Evolutionary conservation across 352 stramenopile genomes (phyloP).

Genomic region (Pythium scleroteichum): DNA sequence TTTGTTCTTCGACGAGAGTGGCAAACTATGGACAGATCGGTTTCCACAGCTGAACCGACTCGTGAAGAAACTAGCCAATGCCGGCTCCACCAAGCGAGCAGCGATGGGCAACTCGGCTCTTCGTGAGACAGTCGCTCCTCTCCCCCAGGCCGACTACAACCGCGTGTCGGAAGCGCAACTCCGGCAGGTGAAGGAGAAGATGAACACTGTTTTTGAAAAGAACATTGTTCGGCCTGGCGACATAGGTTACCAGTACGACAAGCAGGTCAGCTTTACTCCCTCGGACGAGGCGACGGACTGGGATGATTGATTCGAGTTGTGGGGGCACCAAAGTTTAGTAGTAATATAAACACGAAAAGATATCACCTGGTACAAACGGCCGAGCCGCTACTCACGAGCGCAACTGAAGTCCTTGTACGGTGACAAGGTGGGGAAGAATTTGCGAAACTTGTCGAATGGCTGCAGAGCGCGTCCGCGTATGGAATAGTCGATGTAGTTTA

Average conservation of each 20-base stretch:
- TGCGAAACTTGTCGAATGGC: slow-evolving; percentile 5
- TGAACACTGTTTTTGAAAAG: slow-evolving; percentile 69
- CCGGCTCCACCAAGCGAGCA: background rate
- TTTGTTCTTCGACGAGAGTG: background rate
- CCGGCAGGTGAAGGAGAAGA: slow-evolving; percentile 65
- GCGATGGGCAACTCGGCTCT: background rate
- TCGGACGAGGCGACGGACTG: slow-evolving; percentile 55
- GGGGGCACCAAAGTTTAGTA: slow-evolving; percentile 16
- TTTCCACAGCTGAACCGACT: slow-evolving; percentile 48
- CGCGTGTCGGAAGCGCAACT: slow-evolving; percentile 73
- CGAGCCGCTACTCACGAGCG: background rate
- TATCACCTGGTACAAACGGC: slow-evolving; percentile 27
- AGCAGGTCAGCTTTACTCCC: slow-evolving; percentile 52
- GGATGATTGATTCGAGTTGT: slow-evolving; percentile 40
- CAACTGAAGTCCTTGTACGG: background rate
- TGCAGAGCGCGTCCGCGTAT: slow-evolving; percentile 3
- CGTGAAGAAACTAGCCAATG: slow-evolving; percentile 39
- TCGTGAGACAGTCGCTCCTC: background rate
- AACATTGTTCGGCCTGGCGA: slow-evolving; percentile 62
- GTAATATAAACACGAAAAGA: slow-evolving; percentile 27
- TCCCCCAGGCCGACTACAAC: slow-evolving; percentile 80
- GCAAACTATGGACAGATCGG: background rate
- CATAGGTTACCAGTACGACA: slow-evolving; percentile 66
- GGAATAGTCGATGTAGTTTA: slow-evolving; percentile 33
- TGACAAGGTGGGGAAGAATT: background rate